Conservation (phyloP, 192 early-diverging fungal genomes). For the Glomus cerebriforme region DNA sequence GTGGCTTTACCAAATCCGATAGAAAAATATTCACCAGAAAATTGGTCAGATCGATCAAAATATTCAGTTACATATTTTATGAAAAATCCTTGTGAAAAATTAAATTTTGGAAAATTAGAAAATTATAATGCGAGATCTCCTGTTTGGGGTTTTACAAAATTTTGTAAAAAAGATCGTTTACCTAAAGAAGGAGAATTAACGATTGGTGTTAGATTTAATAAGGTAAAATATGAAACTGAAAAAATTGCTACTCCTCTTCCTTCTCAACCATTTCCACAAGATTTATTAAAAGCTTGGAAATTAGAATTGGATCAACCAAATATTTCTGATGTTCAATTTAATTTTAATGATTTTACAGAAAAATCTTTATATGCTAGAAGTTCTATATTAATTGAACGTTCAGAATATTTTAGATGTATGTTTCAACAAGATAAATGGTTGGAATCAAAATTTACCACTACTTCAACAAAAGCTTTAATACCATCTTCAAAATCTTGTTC, state of each 20-base stretch:
- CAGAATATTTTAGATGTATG: constrained; percentile 23
- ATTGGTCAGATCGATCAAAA: not conserved
- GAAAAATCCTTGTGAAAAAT: not conserved
- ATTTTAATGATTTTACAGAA: not conserved
- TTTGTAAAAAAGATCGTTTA: not conserved
- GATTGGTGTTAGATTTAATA: constrained; percentile 22
- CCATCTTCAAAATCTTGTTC: not conserved
- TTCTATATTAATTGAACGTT: constrained; percentile 14
- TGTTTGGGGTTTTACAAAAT: constrained; percentile 7
- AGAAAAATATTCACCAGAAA: constrained; percentile 5
- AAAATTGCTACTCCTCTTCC: not conserved
- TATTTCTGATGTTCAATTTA: constrained; percentile 26
- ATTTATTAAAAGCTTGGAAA: constrained; percentile 19
- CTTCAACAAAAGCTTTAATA: not conserved
- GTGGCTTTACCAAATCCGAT: constrained; percentile 13
- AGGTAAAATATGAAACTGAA: not conserved
- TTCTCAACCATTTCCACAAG: constrained; percentile 2
- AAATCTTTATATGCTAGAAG: not conserved
- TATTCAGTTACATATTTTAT: constrained; percentile 18
- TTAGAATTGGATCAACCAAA: constrained; percentile 12
- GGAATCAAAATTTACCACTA: not conserved
- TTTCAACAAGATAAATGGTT: constrained; percentile 24
- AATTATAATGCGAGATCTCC: not conserved
- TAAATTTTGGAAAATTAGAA: constrained; percentile 14
- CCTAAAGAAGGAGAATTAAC: constrained; percentile 18